Conservation (phyloP, 257 asterid genomes). For the Thymus quinquecostatus region DNA sequence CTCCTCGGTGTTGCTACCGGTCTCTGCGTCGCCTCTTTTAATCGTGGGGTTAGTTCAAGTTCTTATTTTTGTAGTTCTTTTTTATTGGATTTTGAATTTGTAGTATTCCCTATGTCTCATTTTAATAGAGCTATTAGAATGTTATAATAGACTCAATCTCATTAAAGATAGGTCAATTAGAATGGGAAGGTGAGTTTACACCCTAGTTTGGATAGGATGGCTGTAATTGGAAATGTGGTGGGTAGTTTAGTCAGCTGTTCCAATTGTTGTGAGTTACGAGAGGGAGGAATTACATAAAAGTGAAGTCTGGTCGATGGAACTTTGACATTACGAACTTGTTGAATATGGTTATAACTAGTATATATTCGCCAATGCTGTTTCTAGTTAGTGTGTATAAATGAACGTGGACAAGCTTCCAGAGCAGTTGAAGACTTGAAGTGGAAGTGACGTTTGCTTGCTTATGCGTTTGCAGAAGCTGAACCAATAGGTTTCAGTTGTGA, state of each 20-base stretch:
- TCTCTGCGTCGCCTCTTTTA: constrained; percentile 87
- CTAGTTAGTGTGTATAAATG: not conserved
- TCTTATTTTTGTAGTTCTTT: not conserved
- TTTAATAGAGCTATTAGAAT: too few relatives aligned
- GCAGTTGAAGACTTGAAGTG: not conserved
- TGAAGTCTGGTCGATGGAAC: constrained; percentile 8
- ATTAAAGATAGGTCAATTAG: too few relatives aligned
- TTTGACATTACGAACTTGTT: constrained; percentile 15
- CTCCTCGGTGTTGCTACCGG: constrained; percentile 96
- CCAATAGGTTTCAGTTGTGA: constrained; percentile 10
- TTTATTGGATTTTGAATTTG: constrained; percentile 13
- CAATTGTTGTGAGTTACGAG: constrained; percentile 16
- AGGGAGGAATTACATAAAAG: not conserved
- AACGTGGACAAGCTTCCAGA: not conserved
- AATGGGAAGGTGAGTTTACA: not conserved
- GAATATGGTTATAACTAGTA: constrained; percentile 16
- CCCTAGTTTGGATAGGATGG: constrained; percentile 6
- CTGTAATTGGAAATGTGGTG: constrained; percentile 23
- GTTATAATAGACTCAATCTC: too few relatives aligned
- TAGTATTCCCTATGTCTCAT: not conserved
- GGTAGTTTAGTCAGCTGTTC: constrained; percentile 14
- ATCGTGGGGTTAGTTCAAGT: constrained; percentile 82
- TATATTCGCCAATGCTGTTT: not conserved
- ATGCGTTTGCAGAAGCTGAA: constrained; percentile 12
- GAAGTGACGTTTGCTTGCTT: constrained; percentile 21